phyloP scores from a whole-genome alignment of 768 basidiomycete species.

The Multifurca ochricompacta region DNA sequence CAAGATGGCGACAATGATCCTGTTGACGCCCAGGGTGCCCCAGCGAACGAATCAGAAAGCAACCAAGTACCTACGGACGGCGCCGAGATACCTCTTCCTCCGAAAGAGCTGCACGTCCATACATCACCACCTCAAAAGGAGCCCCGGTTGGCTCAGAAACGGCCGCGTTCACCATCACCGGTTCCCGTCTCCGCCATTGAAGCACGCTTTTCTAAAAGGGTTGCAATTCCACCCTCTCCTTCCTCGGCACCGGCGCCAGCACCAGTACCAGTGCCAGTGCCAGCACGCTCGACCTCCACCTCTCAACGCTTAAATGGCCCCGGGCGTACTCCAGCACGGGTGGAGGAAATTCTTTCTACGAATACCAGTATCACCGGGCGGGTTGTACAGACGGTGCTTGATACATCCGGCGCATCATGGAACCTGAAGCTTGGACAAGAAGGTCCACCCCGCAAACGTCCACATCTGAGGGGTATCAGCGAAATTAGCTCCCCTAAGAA shows the following conservation, averaged over 20 bases:
- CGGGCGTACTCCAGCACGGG: constrained; percentile 17
- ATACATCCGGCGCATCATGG: constrained; percentile 48
- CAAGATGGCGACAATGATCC: neutral
- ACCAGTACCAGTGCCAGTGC: neutral
- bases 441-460: constrained; percentile 23
- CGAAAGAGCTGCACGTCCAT: neutral
- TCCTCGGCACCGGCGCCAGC: neutral
- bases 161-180: constrained; percentile 1
- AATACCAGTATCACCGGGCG: constrained; percentile 22
- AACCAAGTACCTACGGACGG: neutral
- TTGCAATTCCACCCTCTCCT: neutral
- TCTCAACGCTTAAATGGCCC: constrained; percentile 9
- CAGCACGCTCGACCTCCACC: neutral
- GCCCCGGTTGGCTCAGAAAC: neutral
- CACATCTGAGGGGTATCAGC: constrained; percentile 7
- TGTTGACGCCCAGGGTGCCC: neutral
- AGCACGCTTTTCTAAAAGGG: neutral
- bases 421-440: constrained; percentile 36
- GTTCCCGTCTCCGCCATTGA: neutral
- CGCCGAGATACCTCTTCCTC: neutral
- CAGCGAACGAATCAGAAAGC: neutral
- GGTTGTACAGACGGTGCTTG: constrained; percentile 38
- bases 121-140: neutral
- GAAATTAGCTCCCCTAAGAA: constrained; percentile 15
- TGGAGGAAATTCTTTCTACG: constrained; percentile 14